phyloP scores from a whole-genome alignment of 2,329 filamentous ascomycete genomes.

The Alternaria incomplexa region DNA sequence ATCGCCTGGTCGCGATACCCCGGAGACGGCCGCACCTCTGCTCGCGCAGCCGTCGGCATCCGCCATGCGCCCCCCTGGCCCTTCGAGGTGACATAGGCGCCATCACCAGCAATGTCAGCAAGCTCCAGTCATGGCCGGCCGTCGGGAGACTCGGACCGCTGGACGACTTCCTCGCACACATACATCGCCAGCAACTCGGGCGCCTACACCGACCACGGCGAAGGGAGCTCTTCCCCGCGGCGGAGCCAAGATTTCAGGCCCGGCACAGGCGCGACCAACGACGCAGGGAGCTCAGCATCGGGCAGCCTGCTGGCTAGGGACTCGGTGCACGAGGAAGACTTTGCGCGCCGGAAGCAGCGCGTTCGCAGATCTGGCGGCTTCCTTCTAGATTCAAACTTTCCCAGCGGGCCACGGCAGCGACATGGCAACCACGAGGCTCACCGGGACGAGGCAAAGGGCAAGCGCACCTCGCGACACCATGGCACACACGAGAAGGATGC shows the following conservation, averaged over 20 bases:
- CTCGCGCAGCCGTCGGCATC: conserved; percentile 20
- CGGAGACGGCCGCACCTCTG: conserved; percentile 2
- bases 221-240: conserved; percentile 36
- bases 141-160: conserved; percentile 43
- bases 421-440: conserved; percentile 34
- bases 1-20: conserved; percentile 2
- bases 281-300: conserved; percentile 12
- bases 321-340: conserved; percentile 39
- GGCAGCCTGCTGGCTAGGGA: conserved; percentile 27
- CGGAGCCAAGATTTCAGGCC: conserved; percentile 23
- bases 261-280: conserved; percentile 12
- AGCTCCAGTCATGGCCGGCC: conserved; percentile 43
- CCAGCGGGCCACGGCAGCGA: conserved; percentile 33
- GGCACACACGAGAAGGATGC: conserved; percentile 33
- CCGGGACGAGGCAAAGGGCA: conserved; percentile 46
- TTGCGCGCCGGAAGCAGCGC: conserved; percentile 38
- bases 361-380: conserved; percentile 50
- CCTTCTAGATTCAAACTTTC: conserved; percentile 53
- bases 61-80: conserved; percentile 37
- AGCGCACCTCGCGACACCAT: conserved; percentile 45
- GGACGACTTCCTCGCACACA: conserved; percentile 40
- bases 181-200: conserved; percentile 37
- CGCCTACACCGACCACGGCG: conserved; percentile 31
- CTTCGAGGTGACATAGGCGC: conserved; percentile 29
- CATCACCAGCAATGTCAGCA: conserved; percentile 35